Base-by-base conservation (phyloP, 2,329 filamentous ascomycete species). In the Alternaria hordeiaustralica region DNA sequence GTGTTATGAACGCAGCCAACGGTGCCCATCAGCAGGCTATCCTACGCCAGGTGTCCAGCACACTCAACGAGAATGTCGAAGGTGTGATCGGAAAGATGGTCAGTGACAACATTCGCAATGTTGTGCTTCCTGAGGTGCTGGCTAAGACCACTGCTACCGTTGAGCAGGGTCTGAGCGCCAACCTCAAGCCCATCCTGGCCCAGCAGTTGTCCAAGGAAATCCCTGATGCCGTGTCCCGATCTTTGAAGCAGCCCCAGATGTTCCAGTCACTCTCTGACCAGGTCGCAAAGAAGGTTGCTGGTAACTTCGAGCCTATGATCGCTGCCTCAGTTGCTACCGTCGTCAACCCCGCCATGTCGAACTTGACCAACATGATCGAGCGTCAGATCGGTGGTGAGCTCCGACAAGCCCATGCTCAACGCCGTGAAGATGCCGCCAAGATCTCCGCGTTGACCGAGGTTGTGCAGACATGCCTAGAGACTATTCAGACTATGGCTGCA, bases 31-130 rank as follows among this genome's bases (percentile, higher is more conserved):
- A 92, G 73, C 89, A 92, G 70, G 88, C 89, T 44, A 84, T 92
- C 20, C 84, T 93, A 46, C 88, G 88, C 26, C 80, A 92, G 57
- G 87, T 92, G 5, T 92, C 90, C 1, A 87, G 84, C 65, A 92
- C 90, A 3, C 80, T 93, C 47, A 88, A 88, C 11, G 89, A 90
- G 64, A 92, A 92, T 60, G 87, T 92, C 23, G 90, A 93, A 79
- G 90, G 91, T 72, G 92, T 92, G 21, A 86, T 97, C 41, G 86
- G 89, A 64, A 89, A 89, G 64, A 92, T 97, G 70, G 90, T 97
- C 55, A 87, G 88, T 50, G 86, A 89, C 51, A 91, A 92, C 78
- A 92, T 97, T 68, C 87, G 92, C 65, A 86, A 89, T 59, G 86
- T 89, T 13, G 88, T 97, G 47, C 84, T 97, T 56, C 95, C 96